A percentile compares a stretch with the other conserved stretches of the same genome.
phyloP scores from a whole-genome alignment of 2,329 filamentous ascomycete species.

The Sarocladiaceae sp. region DNA sequence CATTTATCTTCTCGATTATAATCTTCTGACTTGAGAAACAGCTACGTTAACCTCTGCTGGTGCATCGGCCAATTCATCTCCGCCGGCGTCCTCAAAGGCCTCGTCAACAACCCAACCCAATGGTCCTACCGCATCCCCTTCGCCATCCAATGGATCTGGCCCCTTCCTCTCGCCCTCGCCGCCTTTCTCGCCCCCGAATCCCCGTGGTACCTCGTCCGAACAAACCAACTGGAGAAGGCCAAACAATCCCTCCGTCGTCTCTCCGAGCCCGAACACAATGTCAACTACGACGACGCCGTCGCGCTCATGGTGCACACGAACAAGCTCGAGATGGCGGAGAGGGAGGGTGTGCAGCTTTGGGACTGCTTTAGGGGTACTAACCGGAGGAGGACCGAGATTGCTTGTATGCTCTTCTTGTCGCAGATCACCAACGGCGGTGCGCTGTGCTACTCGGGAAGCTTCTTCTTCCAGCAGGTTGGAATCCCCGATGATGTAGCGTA shows the following conservation, averaged over 20 bases:
- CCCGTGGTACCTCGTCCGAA: conserved; percentile 30
- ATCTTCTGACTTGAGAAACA: background rate
- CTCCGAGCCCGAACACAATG: conserved; percentile 22
- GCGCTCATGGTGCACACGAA: conserved; percentile 39
- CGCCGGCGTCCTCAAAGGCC: conserved; percentile 31
- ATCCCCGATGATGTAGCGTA: conserved; percentile 30
- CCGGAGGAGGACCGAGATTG: conserved; percentile 39
- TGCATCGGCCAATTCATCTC: conserved; percentile 36
- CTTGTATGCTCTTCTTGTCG: conserved; percentile 32
- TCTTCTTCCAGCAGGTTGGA: conserved; percentile 41
- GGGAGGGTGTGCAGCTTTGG: conserved; percentile 30
- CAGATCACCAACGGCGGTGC: conserved; percentile 36
- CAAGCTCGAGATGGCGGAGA: conserved; percentile 36
- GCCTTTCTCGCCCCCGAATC: conserved; percentile 29
- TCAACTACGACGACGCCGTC: conserved; percentile 30
- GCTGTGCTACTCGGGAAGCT: conserved; percentile 35
- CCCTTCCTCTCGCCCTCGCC: conserved; percentile 25
- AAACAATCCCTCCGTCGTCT: conserved; percentile 25
- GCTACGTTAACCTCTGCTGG: conserved; percentile 37
- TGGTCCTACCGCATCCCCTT: conserved; percentile 36
- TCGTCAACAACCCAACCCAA: conserved; percentile 25
- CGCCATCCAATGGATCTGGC: conserved; percentile 34
- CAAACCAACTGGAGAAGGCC: conserved; percentile 24
- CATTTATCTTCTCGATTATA: background rate
- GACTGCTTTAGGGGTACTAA: conserved; percentile 44